Evolutionary conservation across 768 basidiomycete species (phyloP).

Genomic region (Coprinopsis sp.): DNA sequence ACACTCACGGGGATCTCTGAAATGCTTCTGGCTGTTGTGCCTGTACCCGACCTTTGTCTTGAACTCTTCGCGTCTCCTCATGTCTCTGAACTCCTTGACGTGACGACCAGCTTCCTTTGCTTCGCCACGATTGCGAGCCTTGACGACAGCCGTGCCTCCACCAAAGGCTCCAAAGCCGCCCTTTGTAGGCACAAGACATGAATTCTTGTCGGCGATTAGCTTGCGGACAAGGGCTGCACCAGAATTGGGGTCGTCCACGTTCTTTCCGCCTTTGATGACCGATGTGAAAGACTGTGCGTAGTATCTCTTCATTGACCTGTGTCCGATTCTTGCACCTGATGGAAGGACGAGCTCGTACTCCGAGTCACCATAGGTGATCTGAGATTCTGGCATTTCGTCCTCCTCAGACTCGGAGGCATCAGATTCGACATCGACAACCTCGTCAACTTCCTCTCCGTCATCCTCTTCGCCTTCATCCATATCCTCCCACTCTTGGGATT

Average conservation of each 20-base stretch:
- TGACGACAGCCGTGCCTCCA: constrained; percentile 73
- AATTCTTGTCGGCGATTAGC: constrained; percentile 76
- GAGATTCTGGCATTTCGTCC: constrained; percentile 42
- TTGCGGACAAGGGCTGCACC: constrained; percentile 74
- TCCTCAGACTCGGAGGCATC: constrained; percentile 22
- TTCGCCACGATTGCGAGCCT: constrained; percentile 92
- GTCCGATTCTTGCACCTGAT: constrained; percentile 88
- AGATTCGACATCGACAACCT: constrained; percentile 26
- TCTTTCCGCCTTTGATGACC: constrained; percentile 32
- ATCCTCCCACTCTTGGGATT: constrained; percentile 40
- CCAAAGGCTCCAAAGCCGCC: constrained; percentile 90
- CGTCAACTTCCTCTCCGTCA: constrained; percentile 41
- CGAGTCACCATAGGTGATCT: constrained; percentile 75
- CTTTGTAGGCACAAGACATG: constrained; percentile 75
- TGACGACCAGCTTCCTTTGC: constrained; percentile 89
- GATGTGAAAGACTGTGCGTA: constrained; percentile 77
- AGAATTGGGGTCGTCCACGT: constrained; percentile 58
- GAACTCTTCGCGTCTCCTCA: constrained; percentile 73
- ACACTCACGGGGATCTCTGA: constrained; percentile 64
- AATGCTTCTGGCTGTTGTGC: constrained; percentile 87
- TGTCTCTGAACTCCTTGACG: constrained; percentile 78
- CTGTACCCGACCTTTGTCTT: constrained; percentile 78
- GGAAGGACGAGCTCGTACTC: constrained; percentile 87
- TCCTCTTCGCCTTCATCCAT: constrained; percentile 42
- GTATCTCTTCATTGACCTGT: constrained; percentile 81